A percentile compares a stretch with the other conserved stretches of the same genome.
Evolutionary conservation across 169 alveolate genomes (phyloP).

Genomic region (Plasmodium blacklocki): DNA sequence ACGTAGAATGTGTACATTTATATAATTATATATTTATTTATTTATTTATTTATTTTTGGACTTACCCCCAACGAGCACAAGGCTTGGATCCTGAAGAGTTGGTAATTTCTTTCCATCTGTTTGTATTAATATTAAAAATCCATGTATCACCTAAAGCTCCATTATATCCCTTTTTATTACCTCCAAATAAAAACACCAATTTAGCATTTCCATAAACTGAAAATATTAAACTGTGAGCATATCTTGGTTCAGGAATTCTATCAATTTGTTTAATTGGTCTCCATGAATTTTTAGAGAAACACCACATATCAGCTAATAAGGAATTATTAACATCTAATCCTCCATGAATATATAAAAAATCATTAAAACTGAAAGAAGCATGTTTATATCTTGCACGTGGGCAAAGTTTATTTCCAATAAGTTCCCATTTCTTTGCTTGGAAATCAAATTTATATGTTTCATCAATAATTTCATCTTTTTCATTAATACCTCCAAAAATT

Average conservation of each 20-base stretch:
- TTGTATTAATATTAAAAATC: slow-evolving; percentile 47
- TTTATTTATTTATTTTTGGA: not conserved
- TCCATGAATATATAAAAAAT: slow-evolving; percentile 65
- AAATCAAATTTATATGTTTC: slow-evolving; percentile 73
- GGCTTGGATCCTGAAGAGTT: slow-evolving; percentile 45
- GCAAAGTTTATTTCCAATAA: not conserved
- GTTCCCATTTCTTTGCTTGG: slow-evolving; percentile 69
- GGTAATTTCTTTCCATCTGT: slow-evolving; percentile 41
- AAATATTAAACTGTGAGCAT: slow-evolving; percentile 65
- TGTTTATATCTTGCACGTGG: slow-evolving; percentile 69
- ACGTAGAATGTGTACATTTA: not conserved
- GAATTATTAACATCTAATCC: slow-evolving; percentile 29
- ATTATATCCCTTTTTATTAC: slow-evolving; percentile 61
- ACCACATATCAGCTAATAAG: slow-evolving; percentile 50
- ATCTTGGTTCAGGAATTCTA: slow-evolving; percentile 39
- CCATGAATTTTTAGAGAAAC: slow-evolving; percentile 38
- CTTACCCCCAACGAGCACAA: slow-evolving; percentile 76
- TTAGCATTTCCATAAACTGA: slow-evolving; percentile 31
- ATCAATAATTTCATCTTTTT: slow-evolving; percentile 29
- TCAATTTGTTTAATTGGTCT: slow-evolving; percentile 10
- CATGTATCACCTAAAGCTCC: slow-evolving; percentile 63
- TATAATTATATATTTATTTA: not conserved
- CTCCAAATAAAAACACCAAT: slow-evolving; percentile 64
- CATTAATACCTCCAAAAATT: slow-evolving; percentile 73
- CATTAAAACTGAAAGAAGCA: slow-evolving; percentile 54